Evolutionary conservation across 768 basidiomycete species (phyloP), one percentile per base, ranked within the genome.

Genomic region (Trametes cingulata): DNA sequence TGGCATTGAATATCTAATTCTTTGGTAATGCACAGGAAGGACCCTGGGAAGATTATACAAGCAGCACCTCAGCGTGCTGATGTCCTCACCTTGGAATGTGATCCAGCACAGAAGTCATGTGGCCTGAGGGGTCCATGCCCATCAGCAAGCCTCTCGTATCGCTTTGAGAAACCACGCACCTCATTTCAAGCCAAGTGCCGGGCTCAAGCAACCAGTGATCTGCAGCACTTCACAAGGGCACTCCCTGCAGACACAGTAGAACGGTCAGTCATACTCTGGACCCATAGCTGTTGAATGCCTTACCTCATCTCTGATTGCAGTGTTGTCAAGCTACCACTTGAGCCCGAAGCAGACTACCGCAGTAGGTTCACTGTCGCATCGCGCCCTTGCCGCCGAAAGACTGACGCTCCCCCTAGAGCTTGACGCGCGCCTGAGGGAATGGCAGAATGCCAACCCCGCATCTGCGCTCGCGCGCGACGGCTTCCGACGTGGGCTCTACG

Each of bases 171-270:
- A 8, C 78, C 80, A 2, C 64, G 36, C 3, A 80, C 76, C 4
- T 61, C 68, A 6, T 81, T 75, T 49, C 88, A 91, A 62, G 63
- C 62, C 17, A 67, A 65, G 49, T 84, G 82, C 13, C 78, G 89
- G 49, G 67, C 50, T 22, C 72, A 68, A n/a, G 70, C 71, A 5
- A 80, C 82, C 0, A 71, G 43, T 20, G 76, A 89, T 64, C 71
- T 89, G 0, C 90, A 91, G 63, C 91, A 92, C 20, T 86, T 79
- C 66, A 91, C 90, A 0, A 77, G 80, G 36, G 78, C 78, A 41
- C 75, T 87, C 19, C 69, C 78, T 10, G 65, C 76, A 0, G 76
- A 72, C 35, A 85, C 81, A 27, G 83, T 90, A 15, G 80, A 85
- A 67, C 77, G 87, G 90, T 83, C 61, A 52, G 80, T 72, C 12